Evolutionary conservation across 805 yeast genomes (phyloP), one percentile per base, ranked within the genome.

Genomic region (Kluyveromyces wickerhamii): DNA sequence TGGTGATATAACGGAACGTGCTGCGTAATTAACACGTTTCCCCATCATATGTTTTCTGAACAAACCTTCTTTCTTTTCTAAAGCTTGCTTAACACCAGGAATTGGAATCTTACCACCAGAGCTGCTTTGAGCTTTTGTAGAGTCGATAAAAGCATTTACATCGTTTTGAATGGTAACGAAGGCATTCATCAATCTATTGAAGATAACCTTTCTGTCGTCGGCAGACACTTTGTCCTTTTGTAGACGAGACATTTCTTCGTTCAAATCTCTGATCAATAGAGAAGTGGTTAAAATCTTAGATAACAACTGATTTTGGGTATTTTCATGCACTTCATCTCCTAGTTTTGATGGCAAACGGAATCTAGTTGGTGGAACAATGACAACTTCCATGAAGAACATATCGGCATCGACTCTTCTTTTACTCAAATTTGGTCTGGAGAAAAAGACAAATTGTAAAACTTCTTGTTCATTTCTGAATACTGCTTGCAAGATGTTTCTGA

Each of bases 41-140:
- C 99, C 99, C 99, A 92, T 92, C 98, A 92, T 92, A 57, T 92
- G 95, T 59, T 89, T 92, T 69, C 99, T 77, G 71, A 92, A 92
- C 45, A 89, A 69, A 58, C 99, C 99, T 64, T 92, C 99, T 60
- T 92, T 92, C 77, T 92, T 89, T 63, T 92, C 99, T 54, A 92
- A 69, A 8, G 95, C 94, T 68, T 92, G 98, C 59, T 92, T 92
- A 52, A 92, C 77, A 67, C 99, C 99, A 2, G 99, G 99, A 25
- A 75, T 72, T 17, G 96, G 88, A 21, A 52, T 51, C 32, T 74
- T 62, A 43, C 78, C 74, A 9, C 81, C 77, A 16, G 78, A 78
- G 29, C 68, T 71, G 52, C 79, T 77, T 60, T 82, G 94, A 53
- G 80, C 83, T 62, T 92, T 89, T 30, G 95, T 76, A 24, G 94